These are phyloP conservation scores for Stemphylium lycopersici DNA, from an alignment of 2,329 filamentous ascomycete genomes.

Conservation along the genomic window DNA sequence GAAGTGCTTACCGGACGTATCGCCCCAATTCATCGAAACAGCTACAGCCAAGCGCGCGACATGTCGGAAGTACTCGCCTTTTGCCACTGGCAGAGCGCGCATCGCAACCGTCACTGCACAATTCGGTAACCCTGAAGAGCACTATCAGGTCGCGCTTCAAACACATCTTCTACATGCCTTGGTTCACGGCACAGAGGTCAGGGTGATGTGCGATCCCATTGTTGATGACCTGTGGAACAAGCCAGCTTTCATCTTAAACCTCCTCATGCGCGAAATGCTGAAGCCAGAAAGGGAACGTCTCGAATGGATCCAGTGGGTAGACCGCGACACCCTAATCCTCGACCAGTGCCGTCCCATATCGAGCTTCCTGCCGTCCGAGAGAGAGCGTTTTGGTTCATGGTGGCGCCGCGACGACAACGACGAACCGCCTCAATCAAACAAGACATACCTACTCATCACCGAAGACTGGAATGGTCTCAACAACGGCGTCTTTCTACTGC, in stretches of 20 bases:
- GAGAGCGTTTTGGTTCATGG: slow-evolving; percentile 22
- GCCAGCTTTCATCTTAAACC: slow-evolving; percentile 51
- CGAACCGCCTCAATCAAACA: neutral
- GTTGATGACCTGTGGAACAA: slow-evolving; percentile 55
- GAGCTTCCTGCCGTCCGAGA: slow-evolving; percentile 46
- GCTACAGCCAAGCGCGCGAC: slow-evolving; percentile 18
- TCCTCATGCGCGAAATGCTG: slow-evolving; percentile 44
- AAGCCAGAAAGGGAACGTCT: slow-evolving; percentile 49
- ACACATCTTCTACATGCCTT: slow-evolving; percentile 43
- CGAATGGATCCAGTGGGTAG: slow-evolving; percentile 54
- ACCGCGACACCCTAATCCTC: slow-evolving; percentile 54
- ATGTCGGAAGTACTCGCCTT: slow-evolving; percentile 25
- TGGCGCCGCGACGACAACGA: slow-evolving; percentile 12
- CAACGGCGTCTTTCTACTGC: slow-evolving; percentile 52
- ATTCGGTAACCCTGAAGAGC: slow-evolving; percentile 44
- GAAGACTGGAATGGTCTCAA: slow-evolving; percentile 53
- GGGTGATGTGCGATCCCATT: slow-evolving; percentile 51
- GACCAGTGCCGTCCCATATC: slow-evolving; percentile 52
- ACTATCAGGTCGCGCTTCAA: slow-evolving; percentile 51
- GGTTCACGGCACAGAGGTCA: slow-evolving; percentile 51
- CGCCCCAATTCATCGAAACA: slow-evolving; percentile 14
- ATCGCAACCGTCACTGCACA: slow-evolving; percentile 51
- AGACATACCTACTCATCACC: slow-evolving; percentile 46
- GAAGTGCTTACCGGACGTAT: slow-evolving; percentile 21
- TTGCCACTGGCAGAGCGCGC: slow-evolving; percentile 15